Evolutionary conservation across 331 rosid species (phyloP), one percentile per base, ranked within the genome.

Genomic region (Erythrophleum ivorense): DNA sequence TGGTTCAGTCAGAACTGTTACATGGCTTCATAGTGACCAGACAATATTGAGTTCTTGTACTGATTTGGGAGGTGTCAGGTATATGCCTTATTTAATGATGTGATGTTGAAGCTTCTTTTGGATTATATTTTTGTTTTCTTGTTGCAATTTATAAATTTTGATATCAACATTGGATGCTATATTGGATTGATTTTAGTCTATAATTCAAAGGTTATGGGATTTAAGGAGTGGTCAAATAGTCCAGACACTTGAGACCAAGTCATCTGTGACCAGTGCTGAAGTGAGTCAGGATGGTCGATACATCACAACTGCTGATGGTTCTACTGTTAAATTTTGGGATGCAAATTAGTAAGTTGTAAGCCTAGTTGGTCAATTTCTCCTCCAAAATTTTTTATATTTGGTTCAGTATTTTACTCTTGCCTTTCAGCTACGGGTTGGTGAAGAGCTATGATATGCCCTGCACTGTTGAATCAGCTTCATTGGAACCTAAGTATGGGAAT

Each of bases 241-340:
- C 9, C 97, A 92, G 83, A 94, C 97, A 16, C 98, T 96, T 63
- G 98, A 96, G 58, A 94, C 97, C 73, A 88, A 92, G 88, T 90
- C 93, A 13, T 89, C 99, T 52, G 94, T 96, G 77, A 96, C 99
- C 59, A 96, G 98, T 86, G 94, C 97, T 68, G 99, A 96, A 92
- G 99, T 96, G 76, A 92, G 99, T 87, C 98, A 90, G 87, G 99
- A 96, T 86, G 99, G 98, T 73, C 98, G 94, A 10, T 96, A 92
- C 88, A 96, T 96, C 67, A 90, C 97, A 16, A 96, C 98, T 29
- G 94, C 98, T 58, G 99, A 96, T 85, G 98, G 99, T 73, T 91
- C 94, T 33, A 84, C 97, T 29, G 99, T 96, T 40, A 96, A 96
- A 84, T 96, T 96, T 78, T 96, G 99, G 99, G 99, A 96, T 90